Evolutionary conservation across 352 stramenopile genomes (phyloP).

Genomic region (Aphanomyces invadans): DNA sequence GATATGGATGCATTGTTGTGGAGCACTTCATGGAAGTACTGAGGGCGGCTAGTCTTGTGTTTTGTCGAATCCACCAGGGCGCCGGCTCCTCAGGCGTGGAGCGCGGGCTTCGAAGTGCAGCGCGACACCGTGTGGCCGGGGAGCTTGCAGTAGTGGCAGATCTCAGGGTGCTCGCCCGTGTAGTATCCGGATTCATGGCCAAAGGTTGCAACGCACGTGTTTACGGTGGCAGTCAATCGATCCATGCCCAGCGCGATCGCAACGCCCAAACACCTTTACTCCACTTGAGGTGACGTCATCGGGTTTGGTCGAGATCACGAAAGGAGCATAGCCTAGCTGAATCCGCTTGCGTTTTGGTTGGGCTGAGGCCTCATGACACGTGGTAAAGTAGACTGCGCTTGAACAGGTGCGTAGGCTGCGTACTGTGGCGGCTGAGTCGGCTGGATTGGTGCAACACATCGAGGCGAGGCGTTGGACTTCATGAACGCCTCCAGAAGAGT

Average conservation of each 20-base stretch:
- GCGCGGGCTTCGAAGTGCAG: not conserved
- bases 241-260: not conserved
- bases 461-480: no score
- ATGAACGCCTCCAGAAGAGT: no score
- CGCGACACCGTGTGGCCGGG: not conserved
- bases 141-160: not conserved
- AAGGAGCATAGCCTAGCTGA: not conserved
- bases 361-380: no score
- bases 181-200: not conserved
- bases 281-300: not conserved
- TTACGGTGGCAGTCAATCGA: not conserved
- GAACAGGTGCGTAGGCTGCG: no score
- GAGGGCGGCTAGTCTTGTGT: no score
- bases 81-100: not conserved
- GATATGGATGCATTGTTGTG: no score
- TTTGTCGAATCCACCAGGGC: no score
- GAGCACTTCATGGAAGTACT: no score
- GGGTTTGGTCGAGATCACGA: not conserved
- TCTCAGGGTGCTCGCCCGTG: not conserved
- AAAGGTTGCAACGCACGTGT: not conserved
- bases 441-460: no score
- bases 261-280: not conserved
- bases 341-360: no score
- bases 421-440: no score
- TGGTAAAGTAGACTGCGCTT: no score